These are phyloP conservation scores for Cenchrus americanus DNA, from an alignment of 176 grass and related monocot genomes.

Conservation along the genomic window DNA sequence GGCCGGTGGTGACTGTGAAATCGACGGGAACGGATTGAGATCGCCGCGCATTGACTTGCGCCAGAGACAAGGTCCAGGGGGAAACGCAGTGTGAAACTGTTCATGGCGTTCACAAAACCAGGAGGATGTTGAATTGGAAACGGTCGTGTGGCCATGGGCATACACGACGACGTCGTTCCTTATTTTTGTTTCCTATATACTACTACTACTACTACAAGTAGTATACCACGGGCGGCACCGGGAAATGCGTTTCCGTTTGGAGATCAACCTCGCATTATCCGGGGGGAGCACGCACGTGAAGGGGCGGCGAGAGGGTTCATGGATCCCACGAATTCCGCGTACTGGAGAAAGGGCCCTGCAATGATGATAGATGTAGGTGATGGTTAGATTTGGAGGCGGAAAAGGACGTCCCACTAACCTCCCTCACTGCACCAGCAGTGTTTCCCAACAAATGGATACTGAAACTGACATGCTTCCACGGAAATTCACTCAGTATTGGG, in stretches of 20 bases:
- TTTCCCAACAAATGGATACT: constrained; percentile 38
- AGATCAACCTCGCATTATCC: not conserved
- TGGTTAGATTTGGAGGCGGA: constrained; percentile 49
- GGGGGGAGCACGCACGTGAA: constrained; percentile 19
- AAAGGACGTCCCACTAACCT: constrained; percentile 37
- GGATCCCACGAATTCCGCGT: constrained; percentile 31
- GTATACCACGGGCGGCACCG: not conserved
- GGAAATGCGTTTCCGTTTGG: constrained; percentile 21
- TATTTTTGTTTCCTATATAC: constrained; percentile 5
- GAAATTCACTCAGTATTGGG: not conserved
- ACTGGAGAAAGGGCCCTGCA: constrained; percentile 11
- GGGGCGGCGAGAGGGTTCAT: constrained; percentile 7
- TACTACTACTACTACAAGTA: too few species aligned
- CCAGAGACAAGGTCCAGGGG: constrained; percentile 10
- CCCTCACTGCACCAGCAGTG: constrained; percentile 33
- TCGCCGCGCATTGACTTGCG: constrained; percentile 17
- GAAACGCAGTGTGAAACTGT: constrained; percentile 16
- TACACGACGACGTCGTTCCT: not conserved
- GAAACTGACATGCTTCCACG: constrained; percentile 34
- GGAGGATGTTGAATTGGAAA: not conserved
- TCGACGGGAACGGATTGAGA: constrained; percentile 22
- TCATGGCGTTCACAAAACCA: not conserved
- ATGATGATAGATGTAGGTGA: constrained; percentile 18
- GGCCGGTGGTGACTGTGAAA: not conserved
- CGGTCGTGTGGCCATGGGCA: not conserved